These are phyloP conservation scores for Euryodendron excelsum DNA, from an alignment of 148 eudicot species.

Conservation along the genomic window DNA sequence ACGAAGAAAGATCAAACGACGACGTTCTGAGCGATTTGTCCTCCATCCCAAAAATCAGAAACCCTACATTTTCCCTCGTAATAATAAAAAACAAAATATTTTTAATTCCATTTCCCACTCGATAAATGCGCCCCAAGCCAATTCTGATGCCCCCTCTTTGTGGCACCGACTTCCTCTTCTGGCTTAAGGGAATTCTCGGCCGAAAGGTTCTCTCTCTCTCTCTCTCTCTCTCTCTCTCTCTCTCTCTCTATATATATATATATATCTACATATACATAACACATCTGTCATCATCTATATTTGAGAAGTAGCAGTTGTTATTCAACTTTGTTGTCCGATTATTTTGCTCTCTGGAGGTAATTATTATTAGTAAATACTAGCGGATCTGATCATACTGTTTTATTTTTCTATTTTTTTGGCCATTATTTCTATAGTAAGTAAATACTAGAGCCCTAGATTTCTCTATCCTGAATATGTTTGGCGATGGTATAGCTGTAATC, in stretches of 20 bases:
- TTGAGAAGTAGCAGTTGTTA: not conserved
- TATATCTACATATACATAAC: too few species aligned
- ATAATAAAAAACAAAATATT: too few species aligned
- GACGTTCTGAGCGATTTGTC: too few species aligned
- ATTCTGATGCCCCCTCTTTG: not conserved
- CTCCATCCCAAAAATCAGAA: too few species aligned
- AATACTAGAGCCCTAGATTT: not conserved
- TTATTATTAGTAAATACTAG: not conserved
- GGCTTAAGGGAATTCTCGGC: not conserved
- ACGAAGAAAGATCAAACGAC: too few species aligned
- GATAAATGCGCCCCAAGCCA: not conserved
- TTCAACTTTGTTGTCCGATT: not conserved
- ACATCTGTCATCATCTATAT: not conserved
- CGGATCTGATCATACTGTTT: not conserved
- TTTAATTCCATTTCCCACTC: too few species aligned
- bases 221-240: conserved; percentile 7
- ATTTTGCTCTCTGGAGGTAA: not conserved
- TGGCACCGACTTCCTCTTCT: not conserved
- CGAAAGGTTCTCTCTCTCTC: conserved; percentile 4
- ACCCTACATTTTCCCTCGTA: too few species aligned
- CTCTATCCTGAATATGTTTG: not conserved
- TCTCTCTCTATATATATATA: too few species aligned
- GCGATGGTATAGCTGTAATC: not conserved
- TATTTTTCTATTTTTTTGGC: too few species aligned
- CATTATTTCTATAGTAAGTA: not conserved